Percentiles rank a stretch among this genome's conserved stretches.
These are phyloP conservation scores for Apophysomyces ossiformis DNA, from an alignment of 371 early-diverging fungal genomes.

Conservation along the genomic window DNA sequence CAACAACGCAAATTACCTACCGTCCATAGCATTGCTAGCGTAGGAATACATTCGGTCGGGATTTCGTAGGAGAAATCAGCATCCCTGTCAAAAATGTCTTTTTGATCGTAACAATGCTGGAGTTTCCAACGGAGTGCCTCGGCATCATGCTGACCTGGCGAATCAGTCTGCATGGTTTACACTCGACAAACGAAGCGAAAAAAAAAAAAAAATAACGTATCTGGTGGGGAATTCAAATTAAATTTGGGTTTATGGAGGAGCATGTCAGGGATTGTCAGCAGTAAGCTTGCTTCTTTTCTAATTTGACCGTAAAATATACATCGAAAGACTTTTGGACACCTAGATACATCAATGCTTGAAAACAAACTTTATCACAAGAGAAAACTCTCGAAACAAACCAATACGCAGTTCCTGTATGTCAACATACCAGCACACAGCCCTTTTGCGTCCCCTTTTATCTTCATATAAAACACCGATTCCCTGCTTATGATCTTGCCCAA, in stretches of 20 bases:
- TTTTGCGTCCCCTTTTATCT: too few species aligned
- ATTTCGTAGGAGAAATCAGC: constrained; percentile 66
- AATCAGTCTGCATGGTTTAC: constrained; percentile 44
- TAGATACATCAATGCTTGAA: background rate
- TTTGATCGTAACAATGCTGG: constrained; percentile 53
- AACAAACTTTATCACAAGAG: background rate
- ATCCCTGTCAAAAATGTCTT: constrained; percentile 62
- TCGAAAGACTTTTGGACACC: background rate
- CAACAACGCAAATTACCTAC: constrained; percentile 48
- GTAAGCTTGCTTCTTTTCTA: constrained; percentile 25
- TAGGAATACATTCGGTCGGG: constrained; percentile 64
- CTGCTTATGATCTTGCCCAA: too few species aligned
- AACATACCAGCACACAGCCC: too few species aligned
- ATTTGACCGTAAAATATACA: background rate
- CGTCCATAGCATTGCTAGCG: constrained; percentile 50
- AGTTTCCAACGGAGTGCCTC: constrained; percentile 36
- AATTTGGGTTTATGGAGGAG: constrained; percentile 48
- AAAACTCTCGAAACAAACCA: background rate
- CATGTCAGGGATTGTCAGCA: constrained; percentile 36
- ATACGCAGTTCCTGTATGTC: too few species aligned
- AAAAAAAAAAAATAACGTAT: constrained; percentile 46
- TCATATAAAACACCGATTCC: too few species aligned
- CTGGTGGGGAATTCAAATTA: constrained; percentile 47
- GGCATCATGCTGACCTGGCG: constrained; percentile 53
- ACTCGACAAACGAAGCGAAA: constrained; percentile 41